These are phyloP conservation scores for Fusarium citri DNA, from an alignment of 2,329 filamentous ascomycete genomes.

Conservation along the genomic window DNA sequence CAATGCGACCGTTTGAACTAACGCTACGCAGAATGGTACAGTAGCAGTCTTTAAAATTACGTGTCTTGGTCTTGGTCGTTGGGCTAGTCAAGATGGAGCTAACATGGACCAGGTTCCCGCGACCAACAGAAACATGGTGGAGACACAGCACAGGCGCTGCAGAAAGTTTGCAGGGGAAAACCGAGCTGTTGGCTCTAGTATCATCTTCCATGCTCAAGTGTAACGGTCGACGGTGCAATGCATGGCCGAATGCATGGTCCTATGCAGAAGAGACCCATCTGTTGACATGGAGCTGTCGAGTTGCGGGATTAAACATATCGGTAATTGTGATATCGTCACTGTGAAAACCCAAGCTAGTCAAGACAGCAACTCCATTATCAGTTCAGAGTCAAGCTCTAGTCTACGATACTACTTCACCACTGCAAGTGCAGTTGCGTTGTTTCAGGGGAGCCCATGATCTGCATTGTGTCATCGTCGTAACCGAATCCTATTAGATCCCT, in stretches of 20 bases:
- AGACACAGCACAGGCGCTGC: background rate
- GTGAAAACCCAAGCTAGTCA: background rate
- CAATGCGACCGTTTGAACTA: background rate
- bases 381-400: background rate
- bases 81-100: background rate
- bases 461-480: conserved; percentile 11
- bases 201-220: background rate
- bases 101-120: background rate
- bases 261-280: background rate
- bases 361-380: background rate
- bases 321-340: background rate
- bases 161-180: conserved; percentile 2
- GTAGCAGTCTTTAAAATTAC: background rate
- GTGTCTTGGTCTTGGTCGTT: conserved; percentile 2
- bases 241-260: background rate
- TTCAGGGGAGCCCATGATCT: conserved; percentile 19
- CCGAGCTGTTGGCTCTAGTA: conserved; percentile 26
- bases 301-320: conserved; percentile 20
- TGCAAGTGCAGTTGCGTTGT: conserved; percentile 1
- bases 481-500: background rate
- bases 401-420: background rate
- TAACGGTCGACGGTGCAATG: background rate
- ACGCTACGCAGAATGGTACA: background rate
- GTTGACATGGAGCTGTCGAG: background rate
- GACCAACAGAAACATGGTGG: conserved; percentile 3